These are phyloP conservation scores for Rubus parviflorus DNA, from an alignment of 306 rosid species.

Conservation along the genomic window DNA sequence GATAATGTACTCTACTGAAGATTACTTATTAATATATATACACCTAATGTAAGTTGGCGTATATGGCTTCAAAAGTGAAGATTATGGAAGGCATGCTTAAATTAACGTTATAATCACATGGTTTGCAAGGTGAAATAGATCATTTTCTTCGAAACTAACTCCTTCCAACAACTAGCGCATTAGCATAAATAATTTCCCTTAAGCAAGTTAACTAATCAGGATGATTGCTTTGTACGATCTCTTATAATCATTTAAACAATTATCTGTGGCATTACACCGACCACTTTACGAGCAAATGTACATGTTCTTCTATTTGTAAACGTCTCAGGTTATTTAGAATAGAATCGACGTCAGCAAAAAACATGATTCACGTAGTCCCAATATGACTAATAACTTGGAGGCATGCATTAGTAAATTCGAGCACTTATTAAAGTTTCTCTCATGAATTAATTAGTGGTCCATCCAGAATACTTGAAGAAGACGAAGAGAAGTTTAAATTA, in stretches of 20 bases:
- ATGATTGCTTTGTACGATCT: background rate
- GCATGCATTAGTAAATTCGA: background rate
- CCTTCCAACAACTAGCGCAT: conserved; percentile 10
- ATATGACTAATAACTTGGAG: background rate
- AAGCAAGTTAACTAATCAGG: conserved; percentile 5
- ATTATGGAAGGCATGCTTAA: background rate
- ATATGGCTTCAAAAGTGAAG: conserved; percentile 7
- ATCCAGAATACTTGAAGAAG: too few species aligned
- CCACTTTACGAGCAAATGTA: background rate
- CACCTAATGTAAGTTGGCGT: background rate
- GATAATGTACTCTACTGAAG: too few species aligned
- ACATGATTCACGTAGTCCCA: conserved; percentile 5
- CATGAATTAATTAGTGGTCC: too few species aligned
- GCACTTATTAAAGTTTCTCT: background rate
- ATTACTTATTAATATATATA: background rate
- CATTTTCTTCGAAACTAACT: background rate
- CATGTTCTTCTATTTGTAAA: background rate
- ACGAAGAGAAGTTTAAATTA: too few species aligned
- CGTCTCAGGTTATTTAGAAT: conserved; percentile 1
- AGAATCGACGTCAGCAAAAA: background rate
- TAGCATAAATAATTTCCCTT: background rate
- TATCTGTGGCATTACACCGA: background rate
- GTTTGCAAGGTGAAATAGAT: conserved; percentile 5
- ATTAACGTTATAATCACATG: background rate
- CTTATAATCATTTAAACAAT: background rate